These are phyloP conservation scores for Dissophora ornata DNA, from an alignment of 192 early-diverging fungal species.

Conservation along the genomic window DNA sequence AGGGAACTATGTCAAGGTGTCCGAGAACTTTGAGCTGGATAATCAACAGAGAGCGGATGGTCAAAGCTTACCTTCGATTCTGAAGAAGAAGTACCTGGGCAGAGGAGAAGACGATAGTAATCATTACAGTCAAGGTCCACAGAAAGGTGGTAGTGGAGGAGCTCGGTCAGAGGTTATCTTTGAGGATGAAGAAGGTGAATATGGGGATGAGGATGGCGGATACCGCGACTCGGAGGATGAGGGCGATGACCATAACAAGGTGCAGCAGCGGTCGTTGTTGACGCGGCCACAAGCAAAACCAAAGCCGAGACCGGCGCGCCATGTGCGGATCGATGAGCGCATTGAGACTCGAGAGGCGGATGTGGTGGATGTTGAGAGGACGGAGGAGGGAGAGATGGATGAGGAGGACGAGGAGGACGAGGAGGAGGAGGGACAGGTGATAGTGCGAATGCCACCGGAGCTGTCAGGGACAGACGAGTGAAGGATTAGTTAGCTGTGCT, in stretches of 20 bases:
- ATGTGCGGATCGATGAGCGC: slow-evolving; percentile 28
- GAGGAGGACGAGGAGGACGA: slow-evolving; percentile 24
- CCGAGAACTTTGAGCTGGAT: slow-evolving; percentile 37
- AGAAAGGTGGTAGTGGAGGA: no score
- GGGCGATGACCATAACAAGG: slow-evolving; percentile 7
- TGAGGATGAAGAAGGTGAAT: slow-evolving; percentile 25
- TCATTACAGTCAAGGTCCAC: neutral
- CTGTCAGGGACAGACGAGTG: no score
- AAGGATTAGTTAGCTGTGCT: no score
- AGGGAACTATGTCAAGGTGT: slow-evolving; percentile 35
- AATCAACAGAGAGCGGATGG: slow-evolving; percentile 12
- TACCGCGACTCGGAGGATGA: slow-evolving; percentile 8
- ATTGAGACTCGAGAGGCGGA: neutral
- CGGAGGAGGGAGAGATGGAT: neutral
- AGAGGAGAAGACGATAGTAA: neutral
- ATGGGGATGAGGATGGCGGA: neutral
- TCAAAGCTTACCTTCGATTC: slow-evolving; percentile 35
- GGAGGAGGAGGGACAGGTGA: slow-evolving; percentile 7
- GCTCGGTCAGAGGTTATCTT: slow-evolving; percentile 32
- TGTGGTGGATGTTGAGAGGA: neutral
- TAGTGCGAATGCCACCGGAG: slow-evolving; percentile 22
- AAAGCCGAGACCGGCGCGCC: slow-evolving; percentile 5
- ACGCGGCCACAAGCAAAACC: slow-evolving; percentile 28
- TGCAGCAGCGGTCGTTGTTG: slow-evolving; percentile 25
- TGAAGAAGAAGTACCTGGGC: slow-evolving; percentile 40